A percentile compares a stretch with the other conserved stretches of the same genome.
Evolutionary conservation across 306 rosid genomes (phyloP).

Genomic region (Dicorynia guianensis): DNA sequence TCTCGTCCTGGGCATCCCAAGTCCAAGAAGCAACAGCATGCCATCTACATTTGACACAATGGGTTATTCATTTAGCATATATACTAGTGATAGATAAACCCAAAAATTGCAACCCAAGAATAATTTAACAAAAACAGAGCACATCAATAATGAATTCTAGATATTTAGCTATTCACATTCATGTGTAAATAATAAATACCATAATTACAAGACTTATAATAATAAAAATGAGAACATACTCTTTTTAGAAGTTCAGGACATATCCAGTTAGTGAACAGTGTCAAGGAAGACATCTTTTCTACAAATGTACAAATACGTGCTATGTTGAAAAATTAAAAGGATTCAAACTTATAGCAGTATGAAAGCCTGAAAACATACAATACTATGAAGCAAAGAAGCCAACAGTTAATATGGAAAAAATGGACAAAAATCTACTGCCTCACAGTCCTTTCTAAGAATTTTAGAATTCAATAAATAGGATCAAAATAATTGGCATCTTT

Average conservation of each 20-base stretch:
- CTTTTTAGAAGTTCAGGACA: slow-evolving; percentile 46
- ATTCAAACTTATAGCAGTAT: slow-evolving; percentile 3
- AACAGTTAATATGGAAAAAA: slow-evolving; percentile 1
- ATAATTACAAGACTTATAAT: not conserved
- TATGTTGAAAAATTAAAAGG: slow-evolving; percentile 8
- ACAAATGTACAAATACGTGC: slow-evolving; percentile 18
- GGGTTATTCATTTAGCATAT: not conserved
- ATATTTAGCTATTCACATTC: too few species aligned
- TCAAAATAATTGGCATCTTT: too few species aligned
- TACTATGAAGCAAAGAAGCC: not conserved
- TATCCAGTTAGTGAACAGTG: slow-evolving; percentile 39
- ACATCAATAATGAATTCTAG: too few species aligned
- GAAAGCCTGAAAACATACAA: not conserved
- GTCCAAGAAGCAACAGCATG: slow-evolving; percentile 96
- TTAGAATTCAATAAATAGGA: too few species aligned
- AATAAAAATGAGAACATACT: slow-evolving; percentile 54
- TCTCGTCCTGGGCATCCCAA: slow-evolving; percentile 93
- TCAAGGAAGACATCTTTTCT: slow-evolving; percentile 55
- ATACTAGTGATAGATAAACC: too few species aligned
- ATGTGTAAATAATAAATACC: too few species aligned
- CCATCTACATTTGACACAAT: slow-evolving; percentile 64
- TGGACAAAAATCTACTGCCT: too few species aligned
- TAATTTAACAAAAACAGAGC: too few species aligned
- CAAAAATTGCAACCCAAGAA: too few species aligned
- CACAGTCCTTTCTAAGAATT: too few species aligned